Evolutionary conservation across 768 basidiomycete genomes (phyloP).

Genomic region (Vararia minispora): DNA sequence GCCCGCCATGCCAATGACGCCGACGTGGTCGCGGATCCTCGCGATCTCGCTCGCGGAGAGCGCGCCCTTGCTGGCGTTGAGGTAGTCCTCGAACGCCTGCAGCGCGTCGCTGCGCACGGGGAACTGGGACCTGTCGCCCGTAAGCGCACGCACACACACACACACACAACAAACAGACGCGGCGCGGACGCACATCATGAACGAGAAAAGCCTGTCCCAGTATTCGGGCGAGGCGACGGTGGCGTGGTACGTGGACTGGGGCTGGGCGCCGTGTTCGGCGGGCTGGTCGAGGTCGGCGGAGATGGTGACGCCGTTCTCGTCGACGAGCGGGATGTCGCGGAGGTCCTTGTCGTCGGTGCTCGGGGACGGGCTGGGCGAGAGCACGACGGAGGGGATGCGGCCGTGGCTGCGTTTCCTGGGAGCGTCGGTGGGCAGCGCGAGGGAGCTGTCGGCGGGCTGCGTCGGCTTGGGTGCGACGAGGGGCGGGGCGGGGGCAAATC

Average conservation of each 20-base stretch:
- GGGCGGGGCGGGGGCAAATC: conserved; percentile 27
- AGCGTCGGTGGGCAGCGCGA: conserved; percentile 11
- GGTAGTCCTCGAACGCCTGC: conserved; percentile 76
- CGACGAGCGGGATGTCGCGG: conserved; percentile 53
- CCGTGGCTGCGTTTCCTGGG: conserved; percentile 34
- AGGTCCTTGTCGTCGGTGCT: conserved; percentile 33
- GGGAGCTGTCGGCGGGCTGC: conserved; percentile 5
- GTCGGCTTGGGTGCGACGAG: conserved; percentile 3
- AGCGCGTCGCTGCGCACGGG: conserved; percentile 50
- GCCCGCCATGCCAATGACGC: conserved; percentile 83
- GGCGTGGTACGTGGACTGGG: conserved; percentile 35
- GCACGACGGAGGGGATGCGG: conserved; percentile 67
- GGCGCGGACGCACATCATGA: conserved; percentile 42
- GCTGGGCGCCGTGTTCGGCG: conserved; percentile 21
- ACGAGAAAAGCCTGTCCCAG: conserved; percentile 60
- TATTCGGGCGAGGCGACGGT: conserved; percentile 70
- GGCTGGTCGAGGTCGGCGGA: conserved; percentile 18
- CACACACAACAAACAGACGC: neutral
- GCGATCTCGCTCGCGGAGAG: conserved; percentile 84
- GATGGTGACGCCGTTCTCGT: conserved; percentile 47
- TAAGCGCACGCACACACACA: conserved; percentile 4
- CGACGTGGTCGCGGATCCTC: conserved; percentile 81
- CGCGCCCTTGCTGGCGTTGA: conserved; percentile 68
- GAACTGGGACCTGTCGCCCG: conserved; percentile 44
- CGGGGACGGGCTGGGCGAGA: conserved; percentile 63